A percentile compares a stretch with the other conserved stretches of the same genome.
Evolutionary conservation across 345 rosid genomes (phyloP).

Genomic region (Eucalyptus sp.): DNA sequence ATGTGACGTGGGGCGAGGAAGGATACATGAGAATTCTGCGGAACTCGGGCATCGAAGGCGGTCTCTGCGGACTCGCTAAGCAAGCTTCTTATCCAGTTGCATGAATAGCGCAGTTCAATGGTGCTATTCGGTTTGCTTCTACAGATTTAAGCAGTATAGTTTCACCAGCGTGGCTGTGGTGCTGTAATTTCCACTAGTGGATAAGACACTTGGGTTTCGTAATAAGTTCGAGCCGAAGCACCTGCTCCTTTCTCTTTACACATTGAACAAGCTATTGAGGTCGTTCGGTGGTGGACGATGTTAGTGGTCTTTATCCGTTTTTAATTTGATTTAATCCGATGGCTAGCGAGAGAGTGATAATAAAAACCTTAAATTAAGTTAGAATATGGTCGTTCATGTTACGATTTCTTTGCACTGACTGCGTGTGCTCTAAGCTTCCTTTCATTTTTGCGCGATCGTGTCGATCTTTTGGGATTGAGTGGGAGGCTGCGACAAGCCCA

Average conservation of each 20-base stretch:
- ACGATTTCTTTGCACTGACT: neutral
- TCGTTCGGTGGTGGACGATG: neutral
- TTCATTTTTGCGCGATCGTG: neutral
- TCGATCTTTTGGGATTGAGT: neutral
- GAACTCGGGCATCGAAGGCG: conserved; percentile 7
- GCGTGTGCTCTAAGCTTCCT: neutral
- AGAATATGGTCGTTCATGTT: neutral
- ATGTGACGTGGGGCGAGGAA: conserved; percentile 29
- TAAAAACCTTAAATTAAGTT: neutral
- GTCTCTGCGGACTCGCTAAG: conserved; percentile 37
- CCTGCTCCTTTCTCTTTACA: neutral
- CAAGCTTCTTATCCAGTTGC: conserved; percentile 22
- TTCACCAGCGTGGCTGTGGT: neutral
- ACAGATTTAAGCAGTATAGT: neutral
- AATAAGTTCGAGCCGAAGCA: neutral
- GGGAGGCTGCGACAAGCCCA: neutral
- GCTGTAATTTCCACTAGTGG: neutral
- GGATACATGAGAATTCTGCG: conserved; percentile 43
- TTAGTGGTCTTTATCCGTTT: neutral
- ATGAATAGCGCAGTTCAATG: neutral
- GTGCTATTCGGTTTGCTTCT: neutral
- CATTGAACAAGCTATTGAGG: neutral
- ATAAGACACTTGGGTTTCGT: neutral
- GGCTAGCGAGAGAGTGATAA: neutral
- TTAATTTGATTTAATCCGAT: neutral